A percentile compares a stretch with the other conserved stretches of the same genome.
Evolutionary conservation across 148 eudicot species (phyloP).

Genomic region (Silene conica): DNA sequence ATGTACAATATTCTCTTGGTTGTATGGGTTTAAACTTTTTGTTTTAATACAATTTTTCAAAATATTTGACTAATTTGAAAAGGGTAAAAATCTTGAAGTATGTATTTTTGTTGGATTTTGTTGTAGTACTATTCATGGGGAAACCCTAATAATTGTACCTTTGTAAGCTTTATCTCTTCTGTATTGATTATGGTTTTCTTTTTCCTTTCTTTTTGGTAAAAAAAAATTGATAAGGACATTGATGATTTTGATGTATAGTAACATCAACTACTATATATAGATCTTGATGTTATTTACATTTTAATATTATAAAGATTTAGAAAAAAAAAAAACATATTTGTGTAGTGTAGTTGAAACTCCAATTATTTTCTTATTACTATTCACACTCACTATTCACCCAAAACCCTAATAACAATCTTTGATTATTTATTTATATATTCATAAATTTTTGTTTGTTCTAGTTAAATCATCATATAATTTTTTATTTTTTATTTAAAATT

Average conservation of each 20-base stretch:
- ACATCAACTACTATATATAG: conserved; percentile 15
- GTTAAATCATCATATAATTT: not conserved
- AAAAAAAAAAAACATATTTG: not conserved
- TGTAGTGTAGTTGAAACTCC: not conserved
- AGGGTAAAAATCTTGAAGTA: too few relatives aligned
- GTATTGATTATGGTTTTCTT: not conserved
- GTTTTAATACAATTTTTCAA: not conserved
- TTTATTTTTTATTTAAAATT: not conserved
- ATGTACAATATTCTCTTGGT: not conserved
- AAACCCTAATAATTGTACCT: conserved; percentile 37
- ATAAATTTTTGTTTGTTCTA: not conserved
- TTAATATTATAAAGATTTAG: not conserved
- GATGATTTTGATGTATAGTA: not conserved
- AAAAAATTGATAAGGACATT: not conserved
- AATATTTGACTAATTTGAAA: not conserved
- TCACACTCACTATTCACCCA: not conserved
- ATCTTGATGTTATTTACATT: conserved; percentile 16
- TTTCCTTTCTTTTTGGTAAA: not conserved
- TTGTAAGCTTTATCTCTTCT: conserved; percentile 7
- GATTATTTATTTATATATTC: too few relatives aligned
- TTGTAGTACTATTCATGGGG: conserved; percentile 19
- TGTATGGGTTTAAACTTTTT: too few relatives aligned
- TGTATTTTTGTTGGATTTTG: too few relatives aligned
- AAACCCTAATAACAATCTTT: conserved; percentile 26
- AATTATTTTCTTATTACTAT: conserved; percentile 3